Percentiles rank a stretch among this genome's conserved stretches.
These are phyloP conservation scores for Spiromastix sp. DNA, from an alignment of 2,329 filamentous ascomycete genomes.

Conservation along the genomic window DNA sequence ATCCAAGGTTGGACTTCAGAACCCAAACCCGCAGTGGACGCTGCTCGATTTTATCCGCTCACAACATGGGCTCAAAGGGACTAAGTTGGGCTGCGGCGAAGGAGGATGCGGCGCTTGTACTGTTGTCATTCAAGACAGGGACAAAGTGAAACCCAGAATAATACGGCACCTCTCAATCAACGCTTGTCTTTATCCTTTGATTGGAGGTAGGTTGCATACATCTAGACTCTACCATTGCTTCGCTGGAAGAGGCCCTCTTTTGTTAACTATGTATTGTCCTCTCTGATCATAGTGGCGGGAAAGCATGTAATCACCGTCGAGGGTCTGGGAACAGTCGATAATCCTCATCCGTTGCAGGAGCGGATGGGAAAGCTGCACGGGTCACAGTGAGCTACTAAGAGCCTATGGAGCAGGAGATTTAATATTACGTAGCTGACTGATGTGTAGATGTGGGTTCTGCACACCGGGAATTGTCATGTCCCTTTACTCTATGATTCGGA, in stretches of 20 bases:
- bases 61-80: slow-evolving; percentile 69
- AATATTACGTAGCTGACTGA: background rate
- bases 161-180: slow-evolving; percentile 86
- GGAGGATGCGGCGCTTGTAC: slow-evolving; percentile 86
- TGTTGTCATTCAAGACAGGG: slow-evolving; percentile 45
- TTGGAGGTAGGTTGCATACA: slow-evolving; percentile 45
- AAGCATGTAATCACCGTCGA: slow-evolving; percentile 93
- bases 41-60: slow-evolving; percentile 78
- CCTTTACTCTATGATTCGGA: slow-evolving; percentile 35
- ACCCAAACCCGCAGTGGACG: slow-evolving; percentile 75
- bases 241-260: no score
- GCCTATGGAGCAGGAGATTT: background rate
- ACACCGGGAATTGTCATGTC: slow-evolving; percentile 81
- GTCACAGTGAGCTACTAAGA: slow-evolving; percentile 44
- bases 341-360: slow-evolving; percentile 74
- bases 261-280: no score
- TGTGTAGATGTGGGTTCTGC: slow-evolving; percentile 59
- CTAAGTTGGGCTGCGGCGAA: slow-evolving; percentile 82
- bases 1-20: slow-evolving; percentile 64
- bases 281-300: slow-evolving; percentile 52
- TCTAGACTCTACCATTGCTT: no score
- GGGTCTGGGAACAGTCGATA: slow-evolving; percentile 70
- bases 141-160: slow-evolving; percentile 51
- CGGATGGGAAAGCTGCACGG: slow-evolving; percentile 77
- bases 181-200: slow-evolving; percentile 76